These are phyloP conservation scores for Suillus subaureus DNA, from an alignment of 768 basidiomycete species.

Conservation along the genomic window DNA sequence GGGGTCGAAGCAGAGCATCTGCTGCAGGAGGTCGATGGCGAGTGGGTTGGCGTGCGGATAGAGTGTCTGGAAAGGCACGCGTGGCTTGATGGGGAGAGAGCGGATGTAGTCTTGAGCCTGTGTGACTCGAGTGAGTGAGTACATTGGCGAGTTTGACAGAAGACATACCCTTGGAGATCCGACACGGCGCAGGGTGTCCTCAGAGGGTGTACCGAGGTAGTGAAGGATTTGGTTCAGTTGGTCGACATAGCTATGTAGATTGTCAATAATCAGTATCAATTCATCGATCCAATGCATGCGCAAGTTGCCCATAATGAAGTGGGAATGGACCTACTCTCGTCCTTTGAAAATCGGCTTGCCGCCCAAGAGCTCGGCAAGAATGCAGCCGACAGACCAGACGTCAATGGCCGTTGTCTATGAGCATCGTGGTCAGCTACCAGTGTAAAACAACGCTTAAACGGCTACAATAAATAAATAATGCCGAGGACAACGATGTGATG, in stretches of 20 bases:
- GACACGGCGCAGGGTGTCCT: constrained; percentile 94
- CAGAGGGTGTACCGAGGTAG: constrained; percentile 96
- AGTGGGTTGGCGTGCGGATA: constrained; percentile 94
- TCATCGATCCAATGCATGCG: not conserved
- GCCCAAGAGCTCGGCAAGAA: constrained; percentile 88
- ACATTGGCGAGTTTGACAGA: not conserved
- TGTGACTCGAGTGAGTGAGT: not conserved
- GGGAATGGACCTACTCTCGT: constrained; percentile 69
- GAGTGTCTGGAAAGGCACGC: constrained; percentile 87
- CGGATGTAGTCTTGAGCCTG: constrained; percentile 98
- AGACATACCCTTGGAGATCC: constrained; percentile 85
- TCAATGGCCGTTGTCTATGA: constrained; percentile 87
- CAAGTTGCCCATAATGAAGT: not conserved
- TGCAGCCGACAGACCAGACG: constrained; percentile 96
- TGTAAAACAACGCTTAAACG: not conserved
- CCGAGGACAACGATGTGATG: not conserved
- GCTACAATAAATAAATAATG: not conserved
- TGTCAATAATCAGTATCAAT: constrained; percentile 12
- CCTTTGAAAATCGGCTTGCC: constrained; percentile 98
- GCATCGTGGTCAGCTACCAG: constrained; percentile 18
- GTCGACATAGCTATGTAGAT: constrained; percentile 94
- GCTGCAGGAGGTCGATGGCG: constrained; percentile 89
- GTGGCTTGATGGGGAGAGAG: constrained; percentile 94
- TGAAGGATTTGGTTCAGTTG: constrained; percentile 98
- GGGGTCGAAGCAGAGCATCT: constrained; percentile 95